phyloP scores from a whole-genome alignment of 163 green algal genomes.

The Dunaliella salina region DNA sequence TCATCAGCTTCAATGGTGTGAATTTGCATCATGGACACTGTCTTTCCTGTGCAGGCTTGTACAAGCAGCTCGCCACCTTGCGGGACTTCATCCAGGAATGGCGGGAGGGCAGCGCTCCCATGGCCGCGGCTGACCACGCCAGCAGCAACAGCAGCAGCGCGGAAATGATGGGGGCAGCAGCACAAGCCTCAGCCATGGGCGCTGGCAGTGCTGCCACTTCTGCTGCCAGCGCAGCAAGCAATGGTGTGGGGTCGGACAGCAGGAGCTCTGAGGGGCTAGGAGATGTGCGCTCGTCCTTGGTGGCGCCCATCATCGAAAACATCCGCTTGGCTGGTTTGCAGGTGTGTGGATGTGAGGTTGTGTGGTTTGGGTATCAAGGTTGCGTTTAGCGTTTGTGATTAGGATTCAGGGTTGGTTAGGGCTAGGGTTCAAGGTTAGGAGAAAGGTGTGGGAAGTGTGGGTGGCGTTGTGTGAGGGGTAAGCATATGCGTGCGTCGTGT shows the following conservation, averaged over 20 bases:
- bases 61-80: conserved; percentile 89
- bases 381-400: no score
- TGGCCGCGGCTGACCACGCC: conserved; percentile 19
- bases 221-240: not conserved
- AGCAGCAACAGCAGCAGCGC: not conserved
- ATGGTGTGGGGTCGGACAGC: not conserved
- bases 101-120: conserved; percentile 4
- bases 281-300: not conserved
- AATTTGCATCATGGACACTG: no score
- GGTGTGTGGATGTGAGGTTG: not conserved
- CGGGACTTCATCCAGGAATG: conserved; percentile 67
- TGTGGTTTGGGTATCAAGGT: not conserved
- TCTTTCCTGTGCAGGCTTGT: conserved; percentile 47
- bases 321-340: conserved; percentile 39
- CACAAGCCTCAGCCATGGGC: not conserved
- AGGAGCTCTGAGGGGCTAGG: not conserved
- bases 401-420: no score
- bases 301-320: conserved; percentile 37
- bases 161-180: not conserved
- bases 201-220: not conserved
- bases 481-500: no score
- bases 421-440: no score
- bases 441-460: no score
- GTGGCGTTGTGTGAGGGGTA: no score
- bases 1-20: no score